These are phyloP conservation scores for Erysiphe pulchra DNA, from an alignment of 2,329 filamentous ascomycete species.

Conservation along the genomic window DNA sequence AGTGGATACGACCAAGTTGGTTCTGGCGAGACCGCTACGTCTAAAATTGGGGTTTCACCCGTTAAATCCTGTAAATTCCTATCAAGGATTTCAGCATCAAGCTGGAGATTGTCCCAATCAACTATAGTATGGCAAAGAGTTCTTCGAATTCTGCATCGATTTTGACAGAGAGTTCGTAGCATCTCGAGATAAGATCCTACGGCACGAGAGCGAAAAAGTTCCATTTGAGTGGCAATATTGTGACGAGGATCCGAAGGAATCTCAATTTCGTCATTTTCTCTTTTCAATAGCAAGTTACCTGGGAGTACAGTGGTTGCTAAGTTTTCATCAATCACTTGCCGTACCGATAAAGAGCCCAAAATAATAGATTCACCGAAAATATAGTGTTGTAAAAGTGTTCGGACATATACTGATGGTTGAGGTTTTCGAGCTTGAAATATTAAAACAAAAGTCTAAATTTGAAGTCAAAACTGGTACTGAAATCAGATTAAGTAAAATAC, in stretches of 20 bases:
- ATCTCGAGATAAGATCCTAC: slow-evolving; percentile 59
- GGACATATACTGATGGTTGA: slow-evolving; percentile 60
- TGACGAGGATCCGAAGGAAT: slow-evolving; percentile 47
- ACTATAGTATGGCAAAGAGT: slow-evolving; percentile 64
- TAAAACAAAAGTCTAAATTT: slow-evolving; percentile 38
- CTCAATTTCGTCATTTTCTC: slow-evolving; percentile 52
- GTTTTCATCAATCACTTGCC: slow-evolving; percentile 58
- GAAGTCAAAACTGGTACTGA: slow-evolving; percentile 1
- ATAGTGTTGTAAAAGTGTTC: slow-evolving; percentile 52
- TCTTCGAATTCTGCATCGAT: slow-evolving; percentile 67
- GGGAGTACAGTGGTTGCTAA: slow-evolving; percentile 55
- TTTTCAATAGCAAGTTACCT: slow-evolving; percentile 42
- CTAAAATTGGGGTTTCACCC: slow-evolving; percentile 31
- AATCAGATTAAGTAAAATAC: slow-evolving; percentile 18
- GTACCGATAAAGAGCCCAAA: slow-evolving; percentile 39
- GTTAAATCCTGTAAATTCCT: slow-evolving; percentile 34
- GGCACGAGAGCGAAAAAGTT: slow-evolving; percentile 34
- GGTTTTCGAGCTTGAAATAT: slow-evolving; percentile 56
- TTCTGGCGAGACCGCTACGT: slow-evolving; percentile 22
- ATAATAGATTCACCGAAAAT: slow-evolving; percentile 49
- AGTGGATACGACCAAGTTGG: slow-evolving; percentile 43
- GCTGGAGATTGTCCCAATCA: slow-evolving; percentile 65
- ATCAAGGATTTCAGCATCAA: slow-evolving; percentile 58
- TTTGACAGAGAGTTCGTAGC: slow-evolving; percentile 66
- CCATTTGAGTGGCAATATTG: slow-evolving; percentile 47